Evolutionary conservation across 768 basidiomycete genomes (phyloP).

Genomic region (Tephrocybe sp.): DNA sequence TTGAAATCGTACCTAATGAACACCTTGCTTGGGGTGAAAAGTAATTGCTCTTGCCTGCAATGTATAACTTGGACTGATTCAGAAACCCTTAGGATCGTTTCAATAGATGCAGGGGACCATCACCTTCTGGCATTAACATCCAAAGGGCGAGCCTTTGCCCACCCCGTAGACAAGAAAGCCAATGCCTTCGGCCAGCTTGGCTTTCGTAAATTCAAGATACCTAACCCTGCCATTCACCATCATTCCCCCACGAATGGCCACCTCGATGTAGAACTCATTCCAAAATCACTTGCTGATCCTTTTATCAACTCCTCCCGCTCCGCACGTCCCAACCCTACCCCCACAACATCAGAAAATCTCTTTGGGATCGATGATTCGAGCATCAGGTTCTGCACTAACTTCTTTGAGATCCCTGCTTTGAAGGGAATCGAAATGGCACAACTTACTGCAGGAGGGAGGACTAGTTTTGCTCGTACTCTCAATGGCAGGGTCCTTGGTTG

Average conservation of each 20-base stretch:
- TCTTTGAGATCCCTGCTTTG: conserved; percentile 79
- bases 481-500: conserved; percentile 79
- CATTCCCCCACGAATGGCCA: conserved; percentile 26
- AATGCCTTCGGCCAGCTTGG: conserved; percentile 87
- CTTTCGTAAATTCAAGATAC: conserved; percentile 58
- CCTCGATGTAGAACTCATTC: conserved; percentile 51
- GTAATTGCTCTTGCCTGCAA: conserved; percentile 33
- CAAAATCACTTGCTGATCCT: conserved; percentile 52
- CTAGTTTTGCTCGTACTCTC: conserved; percentile 68
- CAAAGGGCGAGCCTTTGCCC: conserved; percentile 72
- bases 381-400: conserved; percentile 62
- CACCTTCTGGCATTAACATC: conserved; percentile 74
- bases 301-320: conserved; percentile 43
- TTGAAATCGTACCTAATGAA: conserved; percentile 57
- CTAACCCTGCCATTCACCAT: conserved; percentile 27
- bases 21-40: conserved; percentile 63
- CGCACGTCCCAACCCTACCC: conserved; percentile 27
- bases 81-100: conserved; percentile 50
- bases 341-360: conserved; percentile 29
- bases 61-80: not conserved
- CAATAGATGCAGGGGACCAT: conserved; percentile 70
- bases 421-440: conserved; percentile 61
- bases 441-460: conserved; percentile 68
- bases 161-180: conserved; percentile 70
- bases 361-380: conserved; percentile 32